Conservation (phyloP, 2,329 filamentous ascomycete species). For the Hymenoscyphus fraxineus region DNA sequence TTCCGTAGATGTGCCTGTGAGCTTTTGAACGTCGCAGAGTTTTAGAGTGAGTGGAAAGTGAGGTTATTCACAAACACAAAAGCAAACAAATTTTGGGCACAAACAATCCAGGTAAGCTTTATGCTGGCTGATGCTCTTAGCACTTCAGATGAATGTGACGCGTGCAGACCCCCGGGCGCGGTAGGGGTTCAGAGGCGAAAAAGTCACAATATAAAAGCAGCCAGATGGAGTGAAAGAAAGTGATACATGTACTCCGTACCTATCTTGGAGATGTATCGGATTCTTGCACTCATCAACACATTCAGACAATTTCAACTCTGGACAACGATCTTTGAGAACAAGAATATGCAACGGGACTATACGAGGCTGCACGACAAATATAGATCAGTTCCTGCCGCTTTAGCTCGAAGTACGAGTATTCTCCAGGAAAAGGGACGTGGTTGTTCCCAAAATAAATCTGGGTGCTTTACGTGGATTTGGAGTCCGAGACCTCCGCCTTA, state of each 20-base stretch:
- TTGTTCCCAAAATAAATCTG: background rate
- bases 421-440: too few species aligned
- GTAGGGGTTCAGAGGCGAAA: background rate
- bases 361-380: too few species aligned
- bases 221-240: background rate
- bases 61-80: background rate
- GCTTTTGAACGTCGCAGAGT: background rate
- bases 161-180: conserved; percentile 1
- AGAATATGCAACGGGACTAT: background rate
- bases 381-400: background rate
- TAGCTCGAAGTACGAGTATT: too few species aligned
- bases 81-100: background rate
- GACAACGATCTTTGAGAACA: background rate
- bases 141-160: conserved; percentile 7
- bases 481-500: background rate
- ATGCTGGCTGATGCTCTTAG: background rate
- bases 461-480: background rate
- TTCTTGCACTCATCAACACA: background rate
- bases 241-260: too few species aligned
- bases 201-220: background rate
- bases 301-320: background rate
- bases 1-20: background rate
- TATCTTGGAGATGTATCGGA: background rate
- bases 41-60: background rate
- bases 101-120: background rate